Conservation (phyloP, 306 rosid species). For the Acacia confusa region DNA sequence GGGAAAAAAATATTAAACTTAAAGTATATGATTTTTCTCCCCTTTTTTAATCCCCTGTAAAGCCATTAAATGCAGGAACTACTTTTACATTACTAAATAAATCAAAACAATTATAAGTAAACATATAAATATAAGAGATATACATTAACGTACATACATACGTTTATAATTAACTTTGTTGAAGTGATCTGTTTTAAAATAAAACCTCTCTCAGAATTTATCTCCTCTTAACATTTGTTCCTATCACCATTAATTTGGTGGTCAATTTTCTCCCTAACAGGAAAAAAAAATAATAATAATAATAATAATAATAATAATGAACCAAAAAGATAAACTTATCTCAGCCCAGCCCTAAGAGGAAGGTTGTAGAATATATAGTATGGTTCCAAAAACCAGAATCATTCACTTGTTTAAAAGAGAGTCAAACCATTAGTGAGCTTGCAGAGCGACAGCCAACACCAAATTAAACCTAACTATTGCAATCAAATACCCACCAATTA, state of each 20-base stretch:
- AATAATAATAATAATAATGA: too few species aligned
- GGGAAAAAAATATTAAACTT: too few species aligned
- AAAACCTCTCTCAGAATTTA: neutral
- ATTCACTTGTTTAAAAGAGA: neutral
- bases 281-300: too few species aligned
- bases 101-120: too few species aligned
- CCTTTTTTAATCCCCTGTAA: too few species aligned
- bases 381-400: neutral
- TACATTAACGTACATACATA: neutral
- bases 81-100: too few species aligned
- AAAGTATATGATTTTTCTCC: too few species aligned
- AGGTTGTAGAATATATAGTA: neutral
- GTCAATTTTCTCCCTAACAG: neutral
- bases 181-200: neutral
- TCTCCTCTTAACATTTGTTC: neutral
- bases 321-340: neutral
- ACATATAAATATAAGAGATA: neutral
- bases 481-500: neutral
- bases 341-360: neutral
- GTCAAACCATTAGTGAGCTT: neutral
- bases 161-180: neutral
- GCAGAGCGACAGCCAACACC: neutral
- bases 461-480: too few species aligned
- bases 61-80: too few species aligned
- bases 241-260: neutral